These are phyloP conservation scores for Diaporthe sp. DNA, from an alignment of 2,329 filamentous ascomycete genomes.

Conservation along the genomic window DNA sequence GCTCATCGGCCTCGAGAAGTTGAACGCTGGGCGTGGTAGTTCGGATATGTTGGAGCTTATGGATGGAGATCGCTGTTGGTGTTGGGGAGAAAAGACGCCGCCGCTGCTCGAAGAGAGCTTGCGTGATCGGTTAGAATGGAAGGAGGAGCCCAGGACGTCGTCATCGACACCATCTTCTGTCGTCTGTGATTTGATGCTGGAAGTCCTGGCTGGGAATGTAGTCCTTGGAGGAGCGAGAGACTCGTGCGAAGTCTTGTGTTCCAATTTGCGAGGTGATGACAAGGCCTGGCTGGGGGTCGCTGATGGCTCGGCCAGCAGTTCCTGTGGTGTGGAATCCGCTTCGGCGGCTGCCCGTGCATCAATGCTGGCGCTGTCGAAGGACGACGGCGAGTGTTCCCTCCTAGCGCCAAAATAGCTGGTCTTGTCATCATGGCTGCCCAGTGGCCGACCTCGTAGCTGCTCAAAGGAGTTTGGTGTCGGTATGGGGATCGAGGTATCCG, in stretches of 20 bases:
- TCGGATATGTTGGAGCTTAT: conserved; percentile 84
- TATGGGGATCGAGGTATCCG: conserved; percentile 62
- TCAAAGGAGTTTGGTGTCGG: conserved; percentile 57
- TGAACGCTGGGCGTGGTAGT: conserved; percentile 82
- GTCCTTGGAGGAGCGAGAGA: conserved; percentile 47
- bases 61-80: conserved; percentile 82
- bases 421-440: conserved; percentile 56
- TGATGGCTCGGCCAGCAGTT: conserved; percentile 53
- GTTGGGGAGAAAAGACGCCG: conserved; percentile 67
- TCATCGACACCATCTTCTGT: conserved; percentile 76
- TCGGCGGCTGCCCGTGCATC: conserved; percentile 38
- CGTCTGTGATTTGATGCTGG: conserved; percentile 74
- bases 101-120: conserved; percentile 81
- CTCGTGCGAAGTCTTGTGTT: conserved; percentile 62
- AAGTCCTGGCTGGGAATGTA: conserved; percentile 64
- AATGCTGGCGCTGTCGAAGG: conserved; percentile 56
- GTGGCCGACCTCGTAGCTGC: conserved; percentile 55
- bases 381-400: conserved; percentile 70
- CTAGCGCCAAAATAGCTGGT: conserved; percentile 65
- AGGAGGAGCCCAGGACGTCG: conserved; percentile 70
- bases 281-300: conserved; percentile 50
- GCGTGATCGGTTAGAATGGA: conserved; percentile 76
- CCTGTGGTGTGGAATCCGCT: conserved; percentile 46
- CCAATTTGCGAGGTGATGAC: conserved; percentile 60
- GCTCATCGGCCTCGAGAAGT: conserved; percentile 94